Conservation (phyloP, 352 stramenopile species). For the Phytophthora litchii region DNA sequence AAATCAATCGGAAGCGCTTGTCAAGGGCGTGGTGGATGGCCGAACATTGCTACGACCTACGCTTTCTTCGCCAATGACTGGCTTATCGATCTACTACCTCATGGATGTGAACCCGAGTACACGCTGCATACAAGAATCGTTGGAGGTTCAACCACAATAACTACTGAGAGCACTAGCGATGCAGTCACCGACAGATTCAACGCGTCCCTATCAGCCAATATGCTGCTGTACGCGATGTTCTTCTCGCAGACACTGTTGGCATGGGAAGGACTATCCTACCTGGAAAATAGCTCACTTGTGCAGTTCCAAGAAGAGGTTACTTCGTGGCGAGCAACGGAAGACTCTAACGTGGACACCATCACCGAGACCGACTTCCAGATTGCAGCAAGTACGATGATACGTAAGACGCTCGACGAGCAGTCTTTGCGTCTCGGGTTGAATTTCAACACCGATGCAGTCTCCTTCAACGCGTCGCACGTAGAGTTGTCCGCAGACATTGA, state of each 20-base stretch:
- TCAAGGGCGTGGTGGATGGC: conserved; percentile 34
- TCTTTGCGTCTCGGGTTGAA: conserved; percentile 18
- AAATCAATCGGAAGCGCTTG: conserved; percentile 28
- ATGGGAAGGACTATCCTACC: conserved; percentile 36
- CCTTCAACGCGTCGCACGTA: conserved; percentile 38
- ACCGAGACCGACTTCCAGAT: conserved; percentile 17
- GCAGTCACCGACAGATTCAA: conserved; percentile 8
- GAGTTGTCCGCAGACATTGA: conserved; percentile 34
- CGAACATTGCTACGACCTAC: conserved; percentile 38
- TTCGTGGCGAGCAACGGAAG: conserved; percentile 15
- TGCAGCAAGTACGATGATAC: conserved; percentile 23
- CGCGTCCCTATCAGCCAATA: conserved; percentile 31
- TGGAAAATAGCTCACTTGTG: conserved; percentile 27
- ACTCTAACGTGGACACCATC: background rate
- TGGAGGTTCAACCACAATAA: background rate
- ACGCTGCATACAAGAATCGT: conserved; percentile 24
- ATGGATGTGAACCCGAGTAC: conserved; percentile 14
- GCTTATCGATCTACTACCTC: conserved; percentile 39
- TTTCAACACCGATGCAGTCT: conserved; percentile 24
- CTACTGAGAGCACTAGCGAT: background rate
- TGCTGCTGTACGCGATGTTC: conserved; percentile 46
- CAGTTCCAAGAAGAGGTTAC: conserved; percentile 26
- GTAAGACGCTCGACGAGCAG: conserved; percentile 25
- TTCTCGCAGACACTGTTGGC: conserved; percentile 39
- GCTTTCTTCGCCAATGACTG: conserved; percentile 43